phyloP scores from a whole-genome alignment of 306 rosid genomes.

The Prunus davidiana region DNA sequence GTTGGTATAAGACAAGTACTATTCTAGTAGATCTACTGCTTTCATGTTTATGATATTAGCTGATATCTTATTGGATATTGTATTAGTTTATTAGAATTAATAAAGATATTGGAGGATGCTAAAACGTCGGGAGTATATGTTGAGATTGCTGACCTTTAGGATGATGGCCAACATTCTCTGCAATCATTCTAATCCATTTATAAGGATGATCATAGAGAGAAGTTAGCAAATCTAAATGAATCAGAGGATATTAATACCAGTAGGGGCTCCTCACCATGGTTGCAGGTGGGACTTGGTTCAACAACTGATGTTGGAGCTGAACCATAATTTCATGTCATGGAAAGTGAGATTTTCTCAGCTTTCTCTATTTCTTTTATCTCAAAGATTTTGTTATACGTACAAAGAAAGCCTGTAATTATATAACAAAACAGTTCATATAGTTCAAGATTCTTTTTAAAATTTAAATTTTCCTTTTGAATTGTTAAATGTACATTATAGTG shows the following conservation, averaged over 20 bases:
- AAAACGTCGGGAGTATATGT: too few species aligned
- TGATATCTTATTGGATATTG: too few species aligned
- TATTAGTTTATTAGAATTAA: too few species aligned
- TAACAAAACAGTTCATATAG: slow-evolving; percentile 13
- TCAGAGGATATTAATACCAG: slow-evolving; percentile 58
- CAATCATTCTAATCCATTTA: too few species aligned
- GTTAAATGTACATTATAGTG: slow-evolving; percentile 32
- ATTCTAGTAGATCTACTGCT: too few species aligned
- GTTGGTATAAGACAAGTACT: too few species aligned
- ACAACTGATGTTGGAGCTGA: slow-evolving; percentile 56
- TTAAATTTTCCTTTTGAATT: background rate
- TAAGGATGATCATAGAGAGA: background rate
- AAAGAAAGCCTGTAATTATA: slow-evolving; percentile 48
- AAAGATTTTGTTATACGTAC: slow-evolving; percentile 1
- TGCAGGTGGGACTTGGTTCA: slow-evolving; percentile 90
- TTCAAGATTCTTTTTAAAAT: slow-evolving; percentile 8
- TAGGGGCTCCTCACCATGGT: slow-evolving; percentile 80
- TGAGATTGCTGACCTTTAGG: too few species aligned
- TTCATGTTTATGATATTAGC: too few species aligned
- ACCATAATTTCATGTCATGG: slow-evolving; percentile 25
- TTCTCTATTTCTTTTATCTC: background rate
- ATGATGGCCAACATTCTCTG: too few species aligned
- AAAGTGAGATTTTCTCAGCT: slow-evolving; percentile 14
- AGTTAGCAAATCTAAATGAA: slow-evolving; percentile 83
- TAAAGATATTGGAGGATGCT: too few species aligned